Evolutionary conservation across 768 basidiomycete genomes (phyloP).

Genomic region (Lactarius tabidus): DNA sequence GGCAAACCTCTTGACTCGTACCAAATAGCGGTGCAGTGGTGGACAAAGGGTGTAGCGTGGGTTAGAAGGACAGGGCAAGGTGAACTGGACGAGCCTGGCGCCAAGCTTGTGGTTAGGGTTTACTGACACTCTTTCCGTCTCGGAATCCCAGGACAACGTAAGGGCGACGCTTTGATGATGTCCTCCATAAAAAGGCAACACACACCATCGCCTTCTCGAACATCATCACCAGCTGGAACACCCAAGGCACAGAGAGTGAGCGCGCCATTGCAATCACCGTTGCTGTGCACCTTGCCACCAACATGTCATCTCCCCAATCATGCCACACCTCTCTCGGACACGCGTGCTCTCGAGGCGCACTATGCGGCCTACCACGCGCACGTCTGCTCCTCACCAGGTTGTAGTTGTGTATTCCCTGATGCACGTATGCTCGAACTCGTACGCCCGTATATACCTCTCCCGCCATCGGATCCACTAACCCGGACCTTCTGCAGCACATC

Average conservation of each 20-base stretch:
- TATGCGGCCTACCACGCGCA: slow-evolving; percentile 83
- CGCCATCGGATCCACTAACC: slow-evolving; percentile 5
- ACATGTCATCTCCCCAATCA: slow-evolving; percentile 61
- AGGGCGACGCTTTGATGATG: slow-evolving; percentile 1
- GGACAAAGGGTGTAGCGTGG: not conserved
- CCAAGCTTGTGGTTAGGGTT: not conserved
- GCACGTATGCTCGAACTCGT: slow-evolving; percentile 74
- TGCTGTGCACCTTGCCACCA: slow-evolving; percentile 75
- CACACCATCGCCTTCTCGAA: slow-evolving; percentile 14
- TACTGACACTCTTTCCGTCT: not conserved
- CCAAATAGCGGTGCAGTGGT: not conserved
- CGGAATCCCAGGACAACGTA: not conserved
- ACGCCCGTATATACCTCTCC: slow-evolving; percentile 33
- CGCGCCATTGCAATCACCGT: slow-evolving; percentile 4
- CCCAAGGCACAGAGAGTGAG: slow-evolving; percentile 22
- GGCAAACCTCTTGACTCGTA: not conserved
- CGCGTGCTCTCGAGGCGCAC: slow-evolving; percentile 73
- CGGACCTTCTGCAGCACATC: slow-evolving; percentile 51
- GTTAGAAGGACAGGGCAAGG: not conserved
- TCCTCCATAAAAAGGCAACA: slow-evolving; percentile 19
- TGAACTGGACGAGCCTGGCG: not conserved
- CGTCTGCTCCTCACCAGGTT: slow-evolving; percentile 66
- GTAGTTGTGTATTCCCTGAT: slow-evolving; percentile 84
- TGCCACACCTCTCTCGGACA: slow-evolving; percentile 60
- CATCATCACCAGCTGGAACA: slow-evolving; percentile 15